Base-by-base conservation (phyloP, 768 basidiomycete genomes). In the Tricholoma matsutake region DNA sequence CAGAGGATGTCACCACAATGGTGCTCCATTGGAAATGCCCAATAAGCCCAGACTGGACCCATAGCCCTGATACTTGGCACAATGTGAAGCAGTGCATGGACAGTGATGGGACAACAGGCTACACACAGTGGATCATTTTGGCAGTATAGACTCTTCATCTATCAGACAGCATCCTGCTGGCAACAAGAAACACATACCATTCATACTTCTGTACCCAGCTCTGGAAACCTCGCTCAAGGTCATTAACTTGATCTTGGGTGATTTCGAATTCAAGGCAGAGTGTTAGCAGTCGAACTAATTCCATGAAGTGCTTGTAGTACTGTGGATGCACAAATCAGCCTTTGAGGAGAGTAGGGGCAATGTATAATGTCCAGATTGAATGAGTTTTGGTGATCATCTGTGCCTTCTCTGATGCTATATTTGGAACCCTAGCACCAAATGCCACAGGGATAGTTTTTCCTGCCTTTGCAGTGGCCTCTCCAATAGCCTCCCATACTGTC, bases 191-290 rank as follows among this genome's bases (percentile, higher is more conserved):
- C n/a, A 64, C 75, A 25, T 54, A 80, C 78, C 60, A 61, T 69
- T 82, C 79, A 57, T 74, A 82, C 10, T 67, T 47, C 52, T 64
- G 13, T 4, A 79, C 78, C 79, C 79, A 81, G 6, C 61, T 34
- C 4, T 47, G 39, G 63, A 80, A 75, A 0, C 73, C 74, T 75
- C 72, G 45, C 22, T 25, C 22, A 25, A 25, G 22, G 22, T 25
- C 22, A 3, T 25, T 25, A 25, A 25, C 22, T 25, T 75, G 70
- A 2, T 54, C 58, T n/a, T 45, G 20, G 0, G 64, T 62, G 22
- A 73, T 58, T 51, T 72, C 67, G 35, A 71, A 76, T 51, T 74
- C 64, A 2, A 79, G 68, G 35, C 67, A 68, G 11, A 63, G 28
- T 28, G 31, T 20, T 28, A 56, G 35, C 16, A 56, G 55, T 37